These are phyloP conservation scores for Sarocladium brachiariae DNA, from an alignment of 2,329 filamentous ascomycete species.

Conservation along the genomic window DNA sequence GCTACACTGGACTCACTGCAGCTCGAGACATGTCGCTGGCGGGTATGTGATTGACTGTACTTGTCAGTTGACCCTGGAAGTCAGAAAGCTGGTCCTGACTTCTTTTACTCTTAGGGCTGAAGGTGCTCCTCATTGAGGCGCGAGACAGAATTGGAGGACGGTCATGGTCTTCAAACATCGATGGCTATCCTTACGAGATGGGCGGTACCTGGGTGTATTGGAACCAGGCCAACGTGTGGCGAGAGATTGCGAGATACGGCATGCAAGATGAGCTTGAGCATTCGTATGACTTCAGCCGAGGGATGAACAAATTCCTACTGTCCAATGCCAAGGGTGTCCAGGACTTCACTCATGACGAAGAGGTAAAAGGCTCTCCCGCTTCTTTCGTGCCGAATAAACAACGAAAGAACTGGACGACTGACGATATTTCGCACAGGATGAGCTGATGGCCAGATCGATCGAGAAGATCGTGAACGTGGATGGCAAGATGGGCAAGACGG, in stretches of 20 bases:
- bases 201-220: conserved; percentile 37
- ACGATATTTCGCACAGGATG: conserved; percentile 16
- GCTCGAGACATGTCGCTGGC: conserved; percentile 21
- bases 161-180: conserved; percentile 29
- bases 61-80: no score
- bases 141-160: conserved; percentile 35
- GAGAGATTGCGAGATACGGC: conserved; percentile 34
- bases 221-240: conserved; percentile 30
- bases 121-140: conserved; percentile 30
- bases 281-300: conserved; percentile 11
- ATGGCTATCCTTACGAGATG: conserved; percentile 32
- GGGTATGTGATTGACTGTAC: conserved; percentile 16
- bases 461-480: conserved; percentile 18
- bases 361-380: background rate
- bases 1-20: conserved; percentile 24
- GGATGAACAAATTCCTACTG: conserved; percentile 7
- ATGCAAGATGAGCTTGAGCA: conserved; percentile 24
- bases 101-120: conserved; percentile 13
- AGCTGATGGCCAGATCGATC: conserved; percentile 13
- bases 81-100: background rate
- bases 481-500: conserved; percentile 16
- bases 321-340: conserved; percentile 3
- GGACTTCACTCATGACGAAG: background rate
- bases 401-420: conserved; percentile 11
- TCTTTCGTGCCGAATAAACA: background rate